Base-by-base conservation (phyloP, 306 rosid species). In the Quercus engelmannii region DNA sequence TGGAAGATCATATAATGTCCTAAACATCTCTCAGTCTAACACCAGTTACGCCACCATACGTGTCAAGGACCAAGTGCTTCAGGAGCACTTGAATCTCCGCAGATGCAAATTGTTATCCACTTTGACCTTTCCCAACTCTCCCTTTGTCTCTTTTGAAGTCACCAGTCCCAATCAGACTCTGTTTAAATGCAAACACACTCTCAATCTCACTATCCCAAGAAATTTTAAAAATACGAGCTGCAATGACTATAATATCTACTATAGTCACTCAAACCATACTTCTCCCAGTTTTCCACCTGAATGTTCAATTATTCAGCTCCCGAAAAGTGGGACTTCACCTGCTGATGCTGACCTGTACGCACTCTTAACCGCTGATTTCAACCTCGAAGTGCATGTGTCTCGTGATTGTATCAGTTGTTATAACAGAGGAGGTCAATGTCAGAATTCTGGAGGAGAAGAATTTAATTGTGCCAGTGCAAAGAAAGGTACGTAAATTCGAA, bases 301-400 rank as follows among this genome's bases (percentile, higher is more conserved):
- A 23, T 85, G 86, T 73, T 74, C 88, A 9, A 63, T 13, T 18
- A 55, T 71, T 30, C 6, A 2, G 14, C 81, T 85, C 69, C 93
- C 89, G 0, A 38, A 6, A 5, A 13, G 18, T 57, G 79, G 79
- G 41, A 88, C 82, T 31, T 4, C 74, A 13, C 31, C 86, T 18
- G 79, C 62, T 17, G 5, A 43, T 20, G 0, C 0, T 0, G 78
- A 79, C 65, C 86, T 81, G 3, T 81, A 76, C 20, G 35, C 78
- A 4, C 79, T 84, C 12, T 0, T 87, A n/a, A 77, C 79, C 8
- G 80, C 83, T 17, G 74, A 35, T 31, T 13, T 83, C 59, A 0
- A 0, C 3, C 28, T 28, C 68, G 5, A 12, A 56, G 69, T 89
- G n/a, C 1, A 3, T 1, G 3, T 79, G 18, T 33, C 76, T 3